Conservation (phyloP, 2,329 filamentous ascomycete species). For the Huntiella abstrusa region DNA sequence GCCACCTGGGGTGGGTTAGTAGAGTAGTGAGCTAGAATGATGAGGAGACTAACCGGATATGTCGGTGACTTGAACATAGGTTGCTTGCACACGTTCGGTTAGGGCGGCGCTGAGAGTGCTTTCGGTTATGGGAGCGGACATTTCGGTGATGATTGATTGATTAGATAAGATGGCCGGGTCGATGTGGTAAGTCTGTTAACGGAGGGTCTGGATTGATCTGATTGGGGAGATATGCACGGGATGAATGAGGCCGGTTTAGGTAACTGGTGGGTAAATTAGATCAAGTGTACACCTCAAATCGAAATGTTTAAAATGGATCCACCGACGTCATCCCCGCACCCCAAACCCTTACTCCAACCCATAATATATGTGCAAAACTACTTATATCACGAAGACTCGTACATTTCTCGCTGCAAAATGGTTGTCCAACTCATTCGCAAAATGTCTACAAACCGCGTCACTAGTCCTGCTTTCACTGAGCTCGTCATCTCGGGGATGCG, state of each 20-base stretch:
- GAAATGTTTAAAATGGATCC: no score
- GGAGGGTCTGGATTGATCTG: no score
- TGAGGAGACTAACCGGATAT: conserved; percentile 52
- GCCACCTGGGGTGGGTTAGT: conserved; percentile 25
- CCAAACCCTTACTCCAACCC: no score
- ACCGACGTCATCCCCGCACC: no score
- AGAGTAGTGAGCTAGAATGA: background rate
- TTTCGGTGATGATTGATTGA: conserved; percentile 1
- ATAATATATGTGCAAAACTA: no score
- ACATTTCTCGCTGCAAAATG: background rate
- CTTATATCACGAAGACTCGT: background rate
- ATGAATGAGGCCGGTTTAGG: no score
- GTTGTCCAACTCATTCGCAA: background rate
- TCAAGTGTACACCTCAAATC: no score
- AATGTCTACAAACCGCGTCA: conserved; percentile 5
- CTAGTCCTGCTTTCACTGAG: conserved; percentile 24
- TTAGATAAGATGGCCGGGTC: background rate
- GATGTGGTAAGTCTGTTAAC: no score
- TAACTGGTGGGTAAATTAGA: no score
- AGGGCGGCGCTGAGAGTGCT: conserved; percentile 51
- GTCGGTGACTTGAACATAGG: conserved; percentile 74
- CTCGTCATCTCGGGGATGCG: conserved; percentile 63
- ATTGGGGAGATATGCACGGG: no score
- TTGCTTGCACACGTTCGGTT: conserved; percentile 48
- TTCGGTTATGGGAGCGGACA: conserved; percentile 31